Base-by-base conservation (phyloP, 148 eudicot species). In the Linanthus parryae region DNA sequence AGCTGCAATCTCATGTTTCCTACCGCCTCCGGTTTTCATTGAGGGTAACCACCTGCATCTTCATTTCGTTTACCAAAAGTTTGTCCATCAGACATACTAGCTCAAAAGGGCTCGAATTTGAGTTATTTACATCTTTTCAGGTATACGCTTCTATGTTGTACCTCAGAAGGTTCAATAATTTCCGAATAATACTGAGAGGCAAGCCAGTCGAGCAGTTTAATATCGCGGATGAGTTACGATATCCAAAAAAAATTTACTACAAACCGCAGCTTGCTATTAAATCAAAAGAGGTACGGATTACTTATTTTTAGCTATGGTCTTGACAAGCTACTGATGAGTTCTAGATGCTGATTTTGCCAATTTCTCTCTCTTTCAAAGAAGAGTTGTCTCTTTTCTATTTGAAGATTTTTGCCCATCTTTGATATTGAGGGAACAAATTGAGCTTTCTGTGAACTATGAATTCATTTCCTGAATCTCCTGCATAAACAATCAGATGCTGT, bases 121-220 rank as follows among this genome's bases (percentile, higher is more conserved):
- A 28, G 9, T 3, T 14, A 13, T 26, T 14, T 15, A 17, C 57
- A 49, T 40, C 29, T 63, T 22, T 47, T 44, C 75, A 92, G 98
- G 98, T 90, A 56, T 92, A 92, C 80, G 69, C 85, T 23, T 92
- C 98, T 11, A 68, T 92, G 57, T 68, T 92, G 70, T 92, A 92
- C 74, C 65, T 79, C 57, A 84, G 78, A 74, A 80, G 77, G 49
- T 87, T 92, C 34, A 54, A 72, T 52, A 87, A 92, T 68, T 92
- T 92, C 75, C 66, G 65, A 53, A 87, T 92, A 30, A 59, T 87
- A 57, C 61, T 92, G 71, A 71, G 98, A 62, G 98, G 98, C 27
- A 87, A 81, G 40, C 85, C 88, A 28, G 82, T 87, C 24, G 81
- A 87, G 77, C 98, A 92, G 56, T 74, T 54, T 37, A 55, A 62